Evolutionary conservation across 2,329 filamentous ascomycete species (phyloP).

Genomic region (Aspergillus sp.): DNA sequence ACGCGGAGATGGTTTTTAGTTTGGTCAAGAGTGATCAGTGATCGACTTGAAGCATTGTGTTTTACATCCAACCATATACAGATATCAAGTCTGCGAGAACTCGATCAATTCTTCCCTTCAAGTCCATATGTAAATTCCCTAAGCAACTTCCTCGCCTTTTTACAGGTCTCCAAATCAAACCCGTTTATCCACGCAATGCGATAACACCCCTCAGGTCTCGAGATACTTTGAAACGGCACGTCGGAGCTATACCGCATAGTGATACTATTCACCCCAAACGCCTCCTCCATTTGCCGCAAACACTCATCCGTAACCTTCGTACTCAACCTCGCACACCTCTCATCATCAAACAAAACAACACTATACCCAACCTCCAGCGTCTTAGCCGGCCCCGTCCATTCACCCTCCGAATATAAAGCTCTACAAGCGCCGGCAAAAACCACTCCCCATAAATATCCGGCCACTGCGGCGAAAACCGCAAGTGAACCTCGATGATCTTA

Average conservation of each 20-base stretch:
- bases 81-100: too few species aligned
- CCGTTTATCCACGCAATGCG: background rate
- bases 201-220: too few species aligned
- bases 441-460: background rate
- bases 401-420: too few species aligned
- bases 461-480: background rate
- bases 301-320: too few species aligned
- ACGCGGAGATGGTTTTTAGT: constrained; percentile 36
- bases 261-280: background rate
- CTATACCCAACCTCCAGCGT: background rate
- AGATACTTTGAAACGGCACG: too few species aligned
- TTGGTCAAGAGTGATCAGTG: constrained; percentile 11
- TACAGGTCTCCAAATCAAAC: background rate
- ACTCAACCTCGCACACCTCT: background rate
- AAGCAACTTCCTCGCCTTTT: too few species aligned
- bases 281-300: background rate
- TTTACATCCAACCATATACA: too few species aligned
- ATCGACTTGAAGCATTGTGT: too few species aligned
- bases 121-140: too few species aligned
- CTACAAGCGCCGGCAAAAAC: background rate
- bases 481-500: background rate
- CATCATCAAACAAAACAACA: background rate
- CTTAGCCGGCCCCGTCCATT: too few species aligned
- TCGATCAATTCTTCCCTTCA: too few species aligned
- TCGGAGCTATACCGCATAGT: too few species aligned